Percentiles rank a stretch among this genome's conserved stretches.
Conservation (phyloP, 768 basidiomycete genomes). For the Brasilioporus rufonigricans region DNA sequence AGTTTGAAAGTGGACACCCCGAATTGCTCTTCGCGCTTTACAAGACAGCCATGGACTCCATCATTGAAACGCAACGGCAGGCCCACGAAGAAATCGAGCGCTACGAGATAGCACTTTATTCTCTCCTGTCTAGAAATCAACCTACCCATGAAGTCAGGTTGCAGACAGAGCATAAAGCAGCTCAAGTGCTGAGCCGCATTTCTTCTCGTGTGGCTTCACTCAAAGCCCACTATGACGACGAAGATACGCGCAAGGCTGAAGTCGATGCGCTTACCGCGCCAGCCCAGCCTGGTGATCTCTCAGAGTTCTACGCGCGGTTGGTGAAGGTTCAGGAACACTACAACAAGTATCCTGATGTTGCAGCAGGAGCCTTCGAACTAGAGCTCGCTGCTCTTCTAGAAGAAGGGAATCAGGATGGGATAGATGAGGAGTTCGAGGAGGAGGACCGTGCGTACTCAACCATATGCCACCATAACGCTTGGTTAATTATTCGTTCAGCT, state of each 20-base stretch:
- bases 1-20: conserved; percentile 47
- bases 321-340: conserved; percentile 96
- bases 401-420: conserved; percentile 65
- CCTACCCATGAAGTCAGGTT: conserved; percentile 60
- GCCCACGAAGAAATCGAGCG: conserved; percentile 96
- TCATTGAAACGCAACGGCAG: conserved; percentile 91
- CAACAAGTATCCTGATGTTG: conserved; percentile 90
- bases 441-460: conserved; percentile 72
- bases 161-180: conserved; percentile 84
- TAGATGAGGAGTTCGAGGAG: conserved; percentile 69
- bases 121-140: conserved; percentile 69
- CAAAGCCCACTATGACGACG: conserved; percentile 74
- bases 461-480: conserved; percentile 1
- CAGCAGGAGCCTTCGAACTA: conserved; percentile 75
- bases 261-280: conserved; percentile 59
- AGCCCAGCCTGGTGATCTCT: conserved; percentile 66
- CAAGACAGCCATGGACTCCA: conserved; percentile 73
- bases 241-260: conserved; percentile 68
- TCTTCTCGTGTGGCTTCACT: conserved; percentile 63
- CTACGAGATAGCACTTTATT: conserved; percentile 83
- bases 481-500: conserved; percentile 41
- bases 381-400: conserved; percentile 83
- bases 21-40: background rate
- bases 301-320: conserved; percentile 95
- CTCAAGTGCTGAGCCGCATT: conserved; percentile 86